A percentile compares a stretch with the other conserved stretches of the same genome.
Conservation (phyloP, 129 eudicot species). For the Flaveria linearis region DNA sequence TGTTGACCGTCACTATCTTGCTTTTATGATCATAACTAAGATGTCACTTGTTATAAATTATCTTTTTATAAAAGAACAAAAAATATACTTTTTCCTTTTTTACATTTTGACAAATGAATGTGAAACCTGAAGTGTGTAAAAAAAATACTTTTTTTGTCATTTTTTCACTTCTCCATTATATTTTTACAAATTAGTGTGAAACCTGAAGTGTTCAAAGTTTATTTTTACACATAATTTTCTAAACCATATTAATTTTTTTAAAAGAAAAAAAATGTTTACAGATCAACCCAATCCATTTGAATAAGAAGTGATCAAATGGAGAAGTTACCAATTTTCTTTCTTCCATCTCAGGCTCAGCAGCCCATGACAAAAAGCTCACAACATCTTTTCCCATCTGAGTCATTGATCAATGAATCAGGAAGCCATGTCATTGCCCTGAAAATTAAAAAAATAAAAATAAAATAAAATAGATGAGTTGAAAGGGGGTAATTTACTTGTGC, state of each 20-base stretch:
- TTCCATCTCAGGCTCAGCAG: slow-evolving; percentile 95
- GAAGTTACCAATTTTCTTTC: slow-evolving; percentile 70
- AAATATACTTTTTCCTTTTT: too few species aligned
- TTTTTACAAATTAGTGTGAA: too few species aligned
- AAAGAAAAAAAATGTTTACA: background rate
- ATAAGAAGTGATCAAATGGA: background rate
- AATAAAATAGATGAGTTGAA: background rate
- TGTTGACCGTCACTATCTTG: background rate
- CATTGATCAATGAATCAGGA: slow-evolving; percentile 22
- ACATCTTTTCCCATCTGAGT: slow-evolving; percentile 85
- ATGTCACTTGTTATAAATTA: background rate
- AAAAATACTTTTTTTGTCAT: too few species aligned
- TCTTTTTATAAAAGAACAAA: too few species aligned
- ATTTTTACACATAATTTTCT: too few species aligned
- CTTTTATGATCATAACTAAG: background rate
- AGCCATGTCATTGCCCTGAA: background rate
- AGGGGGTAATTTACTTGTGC: slow-evolving; percentile 52
- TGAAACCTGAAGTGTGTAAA: too few species aligned
- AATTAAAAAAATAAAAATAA: background rate
- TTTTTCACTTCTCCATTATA: too few species aligned
- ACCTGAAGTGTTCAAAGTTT: too few species aligned
- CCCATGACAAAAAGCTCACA: slow-evolving; percentile 74
- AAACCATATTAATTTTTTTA: too few species aligned
- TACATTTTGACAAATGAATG: too few species aligned
- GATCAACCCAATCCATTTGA: background rate